These are phyloP conservation scores for Exserohilum rostratum DNA, from an alignment of 2,329 filamentous ascomycete genomes.

Conservation along the genomic window DNA sequence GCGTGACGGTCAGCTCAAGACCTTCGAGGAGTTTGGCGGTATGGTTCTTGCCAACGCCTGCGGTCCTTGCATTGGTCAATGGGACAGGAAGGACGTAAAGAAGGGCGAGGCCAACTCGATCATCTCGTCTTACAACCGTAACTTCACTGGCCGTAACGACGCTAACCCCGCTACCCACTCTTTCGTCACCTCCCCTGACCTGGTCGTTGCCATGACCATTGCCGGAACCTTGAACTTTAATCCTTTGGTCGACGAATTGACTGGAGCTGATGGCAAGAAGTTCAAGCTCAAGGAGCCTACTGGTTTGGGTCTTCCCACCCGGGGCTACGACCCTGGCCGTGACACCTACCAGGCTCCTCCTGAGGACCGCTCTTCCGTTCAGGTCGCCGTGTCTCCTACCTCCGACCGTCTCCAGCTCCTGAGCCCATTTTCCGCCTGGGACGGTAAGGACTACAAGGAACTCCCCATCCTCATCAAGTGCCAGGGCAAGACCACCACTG, in stretches of 20 bases:
- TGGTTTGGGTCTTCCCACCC: constrained; percentile 78
- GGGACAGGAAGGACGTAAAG: constrained; percentile 91
- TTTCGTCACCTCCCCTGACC: constrained; percentile 88
- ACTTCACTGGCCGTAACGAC: constrained; percentile 98
- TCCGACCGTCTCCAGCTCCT: constrained; percentile 96
- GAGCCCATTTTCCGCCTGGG: constrained; percentile 82
- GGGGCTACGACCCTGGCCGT: constrained; percentile 87
- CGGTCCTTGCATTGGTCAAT: constrained; percentile 67
- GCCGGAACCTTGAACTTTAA: constrained; percentile 91
- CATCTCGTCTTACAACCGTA: constrained; percentile 98
- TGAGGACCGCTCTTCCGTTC: constrained; percentile 72
- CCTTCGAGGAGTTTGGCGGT: constrained; percentile 94
- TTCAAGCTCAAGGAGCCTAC: constrained; percentile 83
- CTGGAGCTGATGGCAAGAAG: constrained; percentile 95
- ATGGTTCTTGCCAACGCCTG: constrained; percentile 95
- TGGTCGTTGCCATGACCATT: constrained; percentile 85
- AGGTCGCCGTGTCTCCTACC: constrained; percentile 81
- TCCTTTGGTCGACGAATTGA: constrained; percentile 87
- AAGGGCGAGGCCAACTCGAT: constrained; percentile 97
- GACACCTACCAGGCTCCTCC: constrained; percentile 98
- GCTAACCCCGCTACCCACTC: constrained; percentile 94
- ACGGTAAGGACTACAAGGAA: constrained; percentile 78
- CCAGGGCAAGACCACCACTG: constrained; percentile 94
- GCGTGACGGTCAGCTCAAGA: constrained; percentile 85
- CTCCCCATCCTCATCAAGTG: constrained; percentile 81